Base-by-base conservation (phyloP, 208 protist genomes). In the Leishmania lainsoni region DNA sequence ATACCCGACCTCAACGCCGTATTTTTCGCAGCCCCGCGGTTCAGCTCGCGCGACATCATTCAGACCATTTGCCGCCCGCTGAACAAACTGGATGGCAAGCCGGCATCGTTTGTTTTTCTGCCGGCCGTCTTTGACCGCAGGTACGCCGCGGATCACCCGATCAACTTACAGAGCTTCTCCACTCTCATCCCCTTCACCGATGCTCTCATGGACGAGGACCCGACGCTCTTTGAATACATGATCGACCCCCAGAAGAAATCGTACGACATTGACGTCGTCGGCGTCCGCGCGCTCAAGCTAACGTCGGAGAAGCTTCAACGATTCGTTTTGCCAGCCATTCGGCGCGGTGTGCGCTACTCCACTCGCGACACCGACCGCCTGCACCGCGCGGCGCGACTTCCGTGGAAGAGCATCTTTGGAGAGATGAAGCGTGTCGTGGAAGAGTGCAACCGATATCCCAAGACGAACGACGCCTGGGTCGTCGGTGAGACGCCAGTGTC, bases 161-260 rank as follows among this genome's bases (percentile, higher is more conserved):
- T 94, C 71, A 95, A 95, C 79, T 79, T 95, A 52, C 75, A 92
- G 56, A 91, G 87, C 76, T 95, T 93, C 79, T 90, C 90, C 29
- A 94, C 90, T 22, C 86, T 95, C 49, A 82, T 95, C 22, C 92
- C 92, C 35, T 95, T 95, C 83, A 94, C 92, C 0, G 92, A 95
- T 66, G 92, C 92, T 3, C 88, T 95, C 56, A 95, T 95, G 92
- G 92, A 95, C 83, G 92, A 95, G 76, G 92, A 95, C 80, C 92
- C 92, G 42, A 83, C 81, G 26, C 79, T 95, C 4, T 95, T 92
- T 72, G 92, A 95, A 81, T 94, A 95, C 85, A 90, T 95, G 81
- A 92, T 95, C 68, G 92, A 95, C 81, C 92, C 92, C 42, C 81
- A 92, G 6, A 92, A 94, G 78, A 87, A 91, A 49, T 80, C 76